Percentiles rank a stretch among this genome's conserved stretches.
Evolutionary conservation across 176 grass and related monocot species (phyloP).

Genomic region (Ampelocalamus luodianensis): DNA sequence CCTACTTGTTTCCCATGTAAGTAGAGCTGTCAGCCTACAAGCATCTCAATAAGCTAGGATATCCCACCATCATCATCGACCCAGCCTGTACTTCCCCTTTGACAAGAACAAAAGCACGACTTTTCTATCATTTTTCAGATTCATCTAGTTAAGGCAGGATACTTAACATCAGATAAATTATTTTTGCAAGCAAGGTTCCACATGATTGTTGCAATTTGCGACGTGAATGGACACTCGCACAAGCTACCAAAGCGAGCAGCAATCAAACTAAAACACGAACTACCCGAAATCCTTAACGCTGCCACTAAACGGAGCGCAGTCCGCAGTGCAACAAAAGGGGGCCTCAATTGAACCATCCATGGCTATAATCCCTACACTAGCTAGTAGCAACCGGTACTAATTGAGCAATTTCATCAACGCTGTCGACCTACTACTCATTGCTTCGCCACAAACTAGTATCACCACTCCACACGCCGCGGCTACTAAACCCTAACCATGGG

Average conservation of each 20-base stretch:
- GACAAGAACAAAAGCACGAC: background rate
- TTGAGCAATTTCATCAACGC: background rate
- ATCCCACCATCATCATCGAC: background rate
- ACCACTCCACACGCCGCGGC: background rate
- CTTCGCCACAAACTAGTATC: background rate
- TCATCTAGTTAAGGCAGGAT: background rate
- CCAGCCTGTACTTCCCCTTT: background rate
- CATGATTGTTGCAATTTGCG: background rate
- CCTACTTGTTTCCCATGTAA: background rate
- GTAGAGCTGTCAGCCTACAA: background rate
- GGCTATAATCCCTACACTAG: background rate
- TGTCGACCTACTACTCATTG: background rate
- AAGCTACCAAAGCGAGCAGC: background rate
- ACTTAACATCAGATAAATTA: background rate
- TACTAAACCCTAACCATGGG: constrained; percentile 17
- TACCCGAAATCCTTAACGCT: background rate
- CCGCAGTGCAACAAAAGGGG: background rate
- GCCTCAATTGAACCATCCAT: background rate
- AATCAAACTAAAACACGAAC: constrained; percentile 19
- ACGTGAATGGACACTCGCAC: background rate
- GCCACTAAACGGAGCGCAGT: background rate
- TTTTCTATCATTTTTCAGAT: background rate
- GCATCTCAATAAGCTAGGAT: background rate
- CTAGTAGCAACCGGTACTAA: background rate
- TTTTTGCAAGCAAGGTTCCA: background rate